Evolutionary conservation across 805 yeast genomes (phyloP), one percentile per base, ranked within the genome.

Genomic region (Naumovozyma dairenensis): DNA sequence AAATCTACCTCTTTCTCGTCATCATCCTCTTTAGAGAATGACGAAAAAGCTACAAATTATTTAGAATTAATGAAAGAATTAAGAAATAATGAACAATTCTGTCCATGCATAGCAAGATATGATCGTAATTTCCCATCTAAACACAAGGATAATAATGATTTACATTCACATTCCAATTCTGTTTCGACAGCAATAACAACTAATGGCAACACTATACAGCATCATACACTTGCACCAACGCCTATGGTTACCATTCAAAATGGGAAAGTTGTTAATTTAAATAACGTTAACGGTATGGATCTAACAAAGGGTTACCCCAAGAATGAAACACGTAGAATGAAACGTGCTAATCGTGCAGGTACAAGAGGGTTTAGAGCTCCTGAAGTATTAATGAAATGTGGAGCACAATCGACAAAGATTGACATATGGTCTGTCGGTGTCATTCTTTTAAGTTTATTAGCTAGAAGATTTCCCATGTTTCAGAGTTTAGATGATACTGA

Each of bases 331-430:
- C 67, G 97, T 46, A 81, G 93, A 0, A 83, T 92, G 2, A 70
- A 94, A 48, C 70, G 98, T 37, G 97, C 97, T 0, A 92, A 92
- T 50, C 75, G 98, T 47, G 98, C 98, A 13, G 96, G 96, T 6
- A 86, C 96, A 1, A 68, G 96, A 46, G 96, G 96, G 0, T 86
- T 86, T 51, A 67, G 96, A 45, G 95, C 96, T 0, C 96, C 96
- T 0, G 96, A 86, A 53, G 96, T 86, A 4, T 62, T 87, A 35
- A 69, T 85, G 59, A 85, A 84, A 53, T 86, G 96, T 57, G 72
- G 81, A 1, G 76, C 81, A 38, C 96, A 86, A 60, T 69, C 80
- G 3, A 72, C 82, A 5, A 80, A 79, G 53, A 74, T 86, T 28
- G 96, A 86, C 56, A 72, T 84, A 6, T 86, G 96, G 96, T 79